A percentile compares a stretch with the other conserved stretches of the same genome.
phyloP scores from a whole-genome alignment of 139 green algal species.

The Raphidocelis subcapitata region DNA sequence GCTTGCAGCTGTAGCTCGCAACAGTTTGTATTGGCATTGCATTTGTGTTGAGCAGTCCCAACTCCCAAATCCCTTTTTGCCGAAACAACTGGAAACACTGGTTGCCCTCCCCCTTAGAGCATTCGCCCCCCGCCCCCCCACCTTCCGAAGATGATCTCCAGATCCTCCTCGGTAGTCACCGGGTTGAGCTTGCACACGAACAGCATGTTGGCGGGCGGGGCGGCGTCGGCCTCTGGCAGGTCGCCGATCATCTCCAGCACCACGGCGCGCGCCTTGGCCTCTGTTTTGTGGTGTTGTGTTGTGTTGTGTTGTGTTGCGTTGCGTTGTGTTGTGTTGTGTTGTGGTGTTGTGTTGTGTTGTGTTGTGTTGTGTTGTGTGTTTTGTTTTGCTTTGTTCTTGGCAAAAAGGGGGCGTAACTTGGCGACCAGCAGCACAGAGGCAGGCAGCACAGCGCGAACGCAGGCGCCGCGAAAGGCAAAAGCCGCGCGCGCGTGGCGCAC shows the following conservation, averaged over 20 bases:
- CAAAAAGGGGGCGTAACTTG: background rate
- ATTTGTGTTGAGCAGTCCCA: no score
- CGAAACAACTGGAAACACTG: no score
- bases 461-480: background rate
- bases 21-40: no score
- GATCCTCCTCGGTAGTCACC: constrained; percentile 84
- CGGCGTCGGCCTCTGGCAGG: constrained; percentile 88
- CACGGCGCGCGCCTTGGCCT: constrained; percentile 55
- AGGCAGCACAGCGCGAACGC: background rate
- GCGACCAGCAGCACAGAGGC: background rate
- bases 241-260: constrained; percentile 99
- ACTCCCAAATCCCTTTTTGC: no score
- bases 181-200: constrained; percentile 99
- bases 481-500: background rate
- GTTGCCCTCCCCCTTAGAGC: no score
- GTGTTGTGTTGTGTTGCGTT: background rate
- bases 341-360: background rate
- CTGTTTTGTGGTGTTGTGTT: background rate
- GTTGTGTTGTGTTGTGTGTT: background rate
- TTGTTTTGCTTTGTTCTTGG: background rate
- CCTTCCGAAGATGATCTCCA: constrained; percentile 98
- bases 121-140: background rate
- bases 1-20: no score
- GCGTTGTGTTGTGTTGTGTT: background rate
- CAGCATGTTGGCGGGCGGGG: constrained; percentile 91